phyloP scores from a whole-genome alignment of 2,329 filamentous ascomycete genomes.

The Ascochyta viciae-villosae region DNA sequence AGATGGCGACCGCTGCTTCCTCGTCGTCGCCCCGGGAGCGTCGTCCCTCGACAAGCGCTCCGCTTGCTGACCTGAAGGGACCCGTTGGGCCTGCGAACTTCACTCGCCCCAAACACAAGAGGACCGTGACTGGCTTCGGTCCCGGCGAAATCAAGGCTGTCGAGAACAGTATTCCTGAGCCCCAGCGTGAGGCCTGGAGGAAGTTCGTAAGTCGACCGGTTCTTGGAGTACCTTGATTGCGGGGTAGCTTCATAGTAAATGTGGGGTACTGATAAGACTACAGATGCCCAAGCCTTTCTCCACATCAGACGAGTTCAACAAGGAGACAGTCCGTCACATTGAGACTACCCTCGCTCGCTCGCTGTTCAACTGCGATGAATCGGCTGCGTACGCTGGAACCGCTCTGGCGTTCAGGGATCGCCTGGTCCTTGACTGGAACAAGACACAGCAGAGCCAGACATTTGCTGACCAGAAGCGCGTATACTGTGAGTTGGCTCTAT shows the following conservation, averaged over 20 bases:
- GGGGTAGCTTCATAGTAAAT: slow-evolving; percentile 24
- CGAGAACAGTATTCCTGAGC: slow-evolving; percentile 89
- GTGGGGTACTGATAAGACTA: slow-evolving; percentile 21
- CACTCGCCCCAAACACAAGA: slow-evolving; percentile 92
- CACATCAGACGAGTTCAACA: slow-evolving; percentile 81
- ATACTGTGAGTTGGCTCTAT: slow-evolving; percentile 69
- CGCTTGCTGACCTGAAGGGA: slow-evolving; percentile 85
- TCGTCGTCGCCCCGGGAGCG: slow-evolving; percentile 70
- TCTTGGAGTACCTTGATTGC: slow-evolving; percentile 12
- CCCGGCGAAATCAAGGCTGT: slow-evolving; percentile 90
- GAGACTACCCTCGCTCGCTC: slow-evolving; percentile 96
- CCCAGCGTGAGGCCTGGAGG: slow-evolving; percentile 78
- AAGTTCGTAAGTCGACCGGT: slow-evolving; percentile 60
- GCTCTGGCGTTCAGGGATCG: slow-evolving; percentile 92
- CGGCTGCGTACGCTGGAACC: slow-evolving; percentile 87
- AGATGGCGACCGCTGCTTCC: slow-evolving; percentile 40
- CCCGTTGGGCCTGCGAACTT: slow-evolving; percentile 81
- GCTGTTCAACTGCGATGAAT: slow-evolving; percentile 97
- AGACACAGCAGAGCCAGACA: slow-evolving; percentile 95
- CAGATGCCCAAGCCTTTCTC: slow-evolving; percentile 73
- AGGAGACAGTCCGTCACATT: slow-evolving; percentile 89
- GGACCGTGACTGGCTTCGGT: slow-evolving; percentile 94
- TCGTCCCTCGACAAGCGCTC: slow-evolving; percentile 80
- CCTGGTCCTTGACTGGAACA: slow-evolving; percentile 95
- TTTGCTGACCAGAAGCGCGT: slow-evolving; percentile 89